Evolutionary conservation across 768 basidiomycete genomes (phyloP), one percentile per base, ranked within the genome.

Genomic region (Hypsizygus marmoreus): DNA sequence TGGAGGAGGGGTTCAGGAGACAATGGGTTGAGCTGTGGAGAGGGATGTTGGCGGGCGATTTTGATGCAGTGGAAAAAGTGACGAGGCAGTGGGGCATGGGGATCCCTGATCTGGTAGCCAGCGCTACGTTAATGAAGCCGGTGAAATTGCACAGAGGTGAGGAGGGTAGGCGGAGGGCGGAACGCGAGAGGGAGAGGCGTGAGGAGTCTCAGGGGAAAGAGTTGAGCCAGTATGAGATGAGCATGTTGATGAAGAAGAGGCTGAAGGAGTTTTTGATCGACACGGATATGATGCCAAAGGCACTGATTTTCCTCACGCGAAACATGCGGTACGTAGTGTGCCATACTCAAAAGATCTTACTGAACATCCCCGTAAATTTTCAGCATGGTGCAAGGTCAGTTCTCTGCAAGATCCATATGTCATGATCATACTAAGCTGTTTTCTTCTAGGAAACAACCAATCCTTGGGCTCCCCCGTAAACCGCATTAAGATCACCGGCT

Each of bases 401-500:
- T 10, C 16, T 36, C 17, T 16, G n/a, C n/a, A n/a, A n/a, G n/a
- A 42, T 9, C 19, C 37, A 25, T 43, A 13, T 32, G 10, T 12
- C 30, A 62, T 68, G 51, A 64, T 65, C 40, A 44, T 64, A 25
- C 58, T 64, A 63, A 45, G 24, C 7, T 33, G 11, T 16, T 24
- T 26, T 30, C 14, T 24, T 33, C 13, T 35, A 84, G 77, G 86
- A 13, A 91, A 91, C 64, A 92, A 92, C 56, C 88, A 93, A 63
- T 70, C 77, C 2, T 80, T 95, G 28, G 88, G 89, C 11, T 88
- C 88, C 2, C 92, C 92, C 0, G 88, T 92, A 0, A 94, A 95
- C 59, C 81, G 92, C 14, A 85, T 97, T 68, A 93, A 91, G 64
- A 88, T 95, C 43, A 91, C 88, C 0, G 92, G 88, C 0, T 80